Conservation (phyloP, 2,329 filamentous ascomycete genomes). For the Pseudocercospora vitis region DNA sequence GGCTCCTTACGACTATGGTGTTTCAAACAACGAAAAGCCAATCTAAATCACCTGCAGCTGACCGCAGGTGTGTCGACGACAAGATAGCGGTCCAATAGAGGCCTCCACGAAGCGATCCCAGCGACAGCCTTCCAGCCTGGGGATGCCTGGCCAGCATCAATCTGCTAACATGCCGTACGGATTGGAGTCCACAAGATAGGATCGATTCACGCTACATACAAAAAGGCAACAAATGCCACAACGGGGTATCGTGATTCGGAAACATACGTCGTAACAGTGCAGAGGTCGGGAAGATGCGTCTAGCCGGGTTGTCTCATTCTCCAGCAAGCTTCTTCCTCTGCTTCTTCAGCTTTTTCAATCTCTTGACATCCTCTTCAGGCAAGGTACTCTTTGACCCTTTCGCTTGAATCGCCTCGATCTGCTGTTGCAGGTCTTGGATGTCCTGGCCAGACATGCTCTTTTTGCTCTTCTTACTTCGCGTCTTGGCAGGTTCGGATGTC, state of each 20-base stretch:
- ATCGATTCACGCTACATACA: not conserved
- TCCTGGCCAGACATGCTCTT: not conserved
- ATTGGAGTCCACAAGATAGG: not conserved
- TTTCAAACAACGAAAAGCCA: no score
- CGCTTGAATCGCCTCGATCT: not conserved
- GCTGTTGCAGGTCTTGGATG: not conserved
- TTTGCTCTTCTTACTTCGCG: not conserved
- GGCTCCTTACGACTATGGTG: no score
- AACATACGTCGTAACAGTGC: no score
- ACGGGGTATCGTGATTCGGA: not conserved
- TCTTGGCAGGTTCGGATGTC: not conserved
- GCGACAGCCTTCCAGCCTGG: no score
- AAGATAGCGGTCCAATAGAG: not conserved
- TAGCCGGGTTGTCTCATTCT: not conserved
- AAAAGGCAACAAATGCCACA: not conserved
- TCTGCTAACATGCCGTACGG: not conserved
- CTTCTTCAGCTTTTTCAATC: slow-evolving; percentile 1
- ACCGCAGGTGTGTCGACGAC: no score
- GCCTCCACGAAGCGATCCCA: not conserved
- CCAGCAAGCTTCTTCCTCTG: slow-evolving; percentile 2
- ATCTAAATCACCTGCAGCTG: no score
- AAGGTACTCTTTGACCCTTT: not conserved
- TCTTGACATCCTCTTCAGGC: not conserved
- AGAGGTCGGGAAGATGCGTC: not conserved
- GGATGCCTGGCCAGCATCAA: not conserved